These are phyloP conservation scores for Psilocybe azurescens DNA, from an alignment of 768 basidiomycete species.

Conservation along the genomic window DNA sequence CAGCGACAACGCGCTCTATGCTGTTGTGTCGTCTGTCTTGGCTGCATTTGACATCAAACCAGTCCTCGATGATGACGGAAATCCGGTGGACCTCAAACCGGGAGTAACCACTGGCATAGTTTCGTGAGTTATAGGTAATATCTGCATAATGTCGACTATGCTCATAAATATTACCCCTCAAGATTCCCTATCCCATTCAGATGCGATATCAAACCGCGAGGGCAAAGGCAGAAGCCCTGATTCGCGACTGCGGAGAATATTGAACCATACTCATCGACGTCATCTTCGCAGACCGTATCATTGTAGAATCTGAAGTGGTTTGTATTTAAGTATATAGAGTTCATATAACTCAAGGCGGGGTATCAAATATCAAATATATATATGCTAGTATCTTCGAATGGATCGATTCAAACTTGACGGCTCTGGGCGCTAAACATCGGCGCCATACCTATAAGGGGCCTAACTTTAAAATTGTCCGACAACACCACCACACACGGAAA, in stretches of 20 bases:
- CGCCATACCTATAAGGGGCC: no score
- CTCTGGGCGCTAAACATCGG: no score
- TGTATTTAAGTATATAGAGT: no score
- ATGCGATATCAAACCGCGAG: conserved; percentile 4
- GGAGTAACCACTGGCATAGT: background rate
- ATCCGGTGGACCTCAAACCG: background rate
- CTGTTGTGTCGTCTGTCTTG: background rate
- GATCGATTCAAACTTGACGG: no score
- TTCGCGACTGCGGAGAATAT: background rate
- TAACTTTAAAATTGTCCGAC: no score
- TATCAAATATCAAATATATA: no score
- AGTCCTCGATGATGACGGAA: background rate
- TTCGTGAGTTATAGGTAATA: background rate
- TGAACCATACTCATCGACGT: no score
- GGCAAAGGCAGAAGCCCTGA: background rate
- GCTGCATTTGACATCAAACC: background rate
- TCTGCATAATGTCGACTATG: background rate
- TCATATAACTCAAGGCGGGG: no score
- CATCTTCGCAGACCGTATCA: no score
- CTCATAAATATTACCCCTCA: background rate
- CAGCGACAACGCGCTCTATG: conserved; percentile 1
- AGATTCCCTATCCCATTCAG: conserved; percentile 13
- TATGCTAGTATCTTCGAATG: no score
- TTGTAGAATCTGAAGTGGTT: no score
- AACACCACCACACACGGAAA: no score